phyloP scores from a whole-genome alignment of 768 basidiomycete genomes.

The Mycena amicta region DNA sequence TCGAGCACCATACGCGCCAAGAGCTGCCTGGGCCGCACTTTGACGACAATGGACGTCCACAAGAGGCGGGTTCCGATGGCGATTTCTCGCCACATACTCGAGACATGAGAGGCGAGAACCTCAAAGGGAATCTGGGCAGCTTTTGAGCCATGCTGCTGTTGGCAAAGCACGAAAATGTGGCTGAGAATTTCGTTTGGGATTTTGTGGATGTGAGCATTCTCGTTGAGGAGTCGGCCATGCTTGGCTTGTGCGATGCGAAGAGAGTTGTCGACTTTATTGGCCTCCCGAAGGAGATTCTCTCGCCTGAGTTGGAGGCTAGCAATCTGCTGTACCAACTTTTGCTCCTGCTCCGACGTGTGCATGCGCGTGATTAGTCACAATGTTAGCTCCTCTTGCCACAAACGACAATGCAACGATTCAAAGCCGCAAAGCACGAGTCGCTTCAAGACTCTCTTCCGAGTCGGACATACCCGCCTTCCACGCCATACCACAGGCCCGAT shows the following conservation, averaged over 20 bases:
- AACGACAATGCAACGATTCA: background rate
- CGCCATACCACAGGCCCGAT: background rate
- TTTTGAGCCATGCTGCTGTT: constrained; percentile 17
- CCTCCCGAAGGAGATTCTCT: constrained; percentile 35
- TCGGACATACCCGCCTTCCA: background rate
- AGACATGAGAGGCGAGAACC: constrained; percentile 48
- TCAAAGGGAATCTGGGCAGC: constrained; percentile 30
- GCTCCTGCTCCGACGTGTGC: constrained; percentile 9
- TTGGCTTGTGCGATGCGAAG: constrained; percentile 33
- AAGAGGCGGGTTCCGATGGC: constrained; percentile 43
- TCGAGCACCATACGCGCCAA: constrained; percentile 32
- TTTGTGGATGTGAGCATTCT: constrained; percentile 33
- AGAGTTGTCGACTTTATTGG: constrained; percentile 33
- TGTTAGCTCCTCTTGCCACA: background rate
- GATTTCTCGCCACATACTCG: constrained; percentile 44
- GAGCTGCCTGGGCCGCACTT: constrained; percentile 27
- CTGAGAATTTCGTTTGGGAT: constrained; percentile 46
- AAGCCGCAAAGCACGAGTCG: background rate
- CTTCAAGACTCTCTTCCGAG: background rate
- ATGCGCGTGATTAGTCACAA: background rate
- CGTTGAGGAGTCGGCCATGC: constrained; percentile 39
- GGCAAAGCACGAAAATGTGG: constrained; percentile 40
- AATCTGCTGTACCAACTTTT: constrained; percentile 23
- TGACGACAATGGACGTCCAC: constrained; percentile 45
- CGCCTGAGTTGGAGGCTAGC: constrained; percentile 31